A percentile compares a stretch with the other conserved stretches of the same genome.
phyloP scores from a whole-genome alignment of 2,329 filamentous ascomycete genomes.

The Fusarium nurragi region DNA sequence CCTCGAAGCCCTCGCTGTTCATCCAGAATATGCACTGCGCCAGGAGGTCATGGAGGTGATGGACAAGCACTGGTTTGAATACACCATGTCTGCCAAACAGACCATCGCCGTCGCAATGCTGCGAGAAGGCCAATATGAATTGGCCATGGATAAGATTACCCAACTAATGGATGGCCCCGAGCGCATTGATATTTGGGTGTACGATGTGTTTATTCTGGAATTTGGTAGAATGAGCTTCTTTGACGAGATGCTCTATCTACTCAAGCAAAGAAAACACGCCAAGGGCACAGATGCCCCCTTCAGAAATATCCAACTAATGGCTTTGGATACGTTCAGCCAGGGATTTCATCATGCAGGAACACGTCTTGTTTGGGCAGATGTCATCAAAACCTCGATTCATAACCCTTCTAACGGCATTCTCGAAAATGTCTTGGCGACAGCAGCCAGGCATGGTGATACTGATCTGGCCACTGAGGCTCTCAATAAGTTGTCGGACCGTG shows the following conservation, averaged over 20 bases:
- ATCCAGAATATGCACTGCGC: slow-evolving; percentile 85
- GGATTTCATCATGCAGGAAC: slow-evolving; percentile 71
- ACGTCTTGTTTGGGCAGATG: slow-evolving; percentile 74
- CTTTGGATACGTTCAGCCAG: slow-evolving; percentile 79
- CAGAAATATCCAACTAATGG: slow-evolving; percentile 71
- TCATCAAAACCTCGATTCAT: slow-evolving; percentile 59
- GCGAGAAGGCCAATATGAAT: slow-evolving; percentile 83
- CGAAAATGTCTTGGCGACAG: slow-evolving; percentile 75
- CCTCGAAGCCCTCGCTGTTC: slow-evolving; percentile 77
- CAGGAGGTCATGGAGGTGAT: slow-evolving; percentile 77
- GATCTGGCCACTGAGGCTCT: slow-evolving; percentile 77
- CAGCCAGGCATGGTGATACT: slow-evolving; percentile 73
- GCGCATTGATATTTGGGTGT: slow-evolving; percentile 74
- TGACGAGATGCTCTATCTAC: slow-evolving; percentile 77
- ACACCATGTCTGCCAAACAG: slow-evolving; percentile 67
- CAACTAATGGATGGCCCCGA: slow-evolving; percentile 68
- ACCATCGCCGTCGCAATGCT: slow-evolving; percentile 78
- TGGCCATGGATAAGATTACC: slow-evolving; percentile 77
- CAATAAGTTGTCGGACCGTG: slow-evolving; percentile 51
- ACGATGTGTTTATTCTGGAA: slow-evolving; percentile 78
- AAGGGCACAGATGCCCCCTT: slow-evolving; percentile 51
- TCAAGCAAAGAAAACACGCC: slow-evolving; percentile 63
- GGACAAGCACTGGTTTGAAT: slow-evolving; percentile 71
- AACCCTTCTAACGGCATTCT: slow-evolving; percentile 68
- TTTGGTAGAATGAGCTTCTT: slow-evolving; percentile 77